A percentile compares a stretch with the other conserved stretches of the same genome.
Conservation (phyloP, 768 basidiomycete species). For the Trichaptum fuscoviolaceum region DNA sequence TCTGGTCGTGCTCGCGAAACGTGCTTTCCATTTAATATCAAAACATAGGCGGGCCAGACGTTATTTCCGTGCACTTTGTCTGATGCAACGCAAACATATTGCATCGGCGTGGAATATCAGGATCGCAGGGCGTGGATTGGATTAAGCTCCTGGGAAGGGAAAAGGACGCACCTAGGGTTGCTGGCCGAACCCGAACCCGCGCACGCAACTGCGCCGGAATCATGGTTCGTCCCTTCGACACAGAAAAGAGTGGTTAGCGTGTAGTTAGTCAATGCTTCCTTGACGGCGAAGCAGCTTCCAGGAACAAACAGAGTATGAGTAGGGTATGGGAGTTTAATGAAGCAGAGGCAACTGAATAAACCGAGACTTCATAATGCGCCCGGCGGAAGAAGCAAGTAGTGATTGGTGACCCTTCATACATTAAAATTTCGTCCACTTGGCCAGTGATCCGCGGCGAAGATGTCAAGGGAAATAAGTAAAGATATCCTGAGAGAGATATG, state of each 20-base stretch:
- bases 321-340: not conserved
- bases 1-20: not conserved
- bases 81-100: not conserved
- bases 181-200: not conserved
- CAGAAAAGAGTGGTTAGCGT: not conserved
- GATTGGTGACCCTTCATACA: not conserved
- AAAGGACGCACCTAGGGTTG: not conserved
- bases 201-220: not conserved
- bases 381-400: not conserved
- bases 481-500: not conserved
- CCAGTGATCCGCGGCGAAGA: not conserved
- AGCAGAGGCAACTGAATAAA: not conserved
- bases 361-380: not conserved
- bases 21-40: not conserved
- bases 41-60: not conserved
- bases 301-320: not conserved
- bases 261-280: not conserved
- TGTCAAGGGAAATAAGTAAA: not conserved
- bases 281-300: not conserved
- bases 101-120: not conserved
- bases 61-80: not conserved
- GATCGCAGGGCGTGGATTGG: not conserved
- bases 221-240: not conserved
- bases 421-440: not conserved
- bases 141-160: not conserved